Conservation (phyloP, 2,329 filamentous ascomycete genomes). For the Talaromyces verruculosus region DNA sequence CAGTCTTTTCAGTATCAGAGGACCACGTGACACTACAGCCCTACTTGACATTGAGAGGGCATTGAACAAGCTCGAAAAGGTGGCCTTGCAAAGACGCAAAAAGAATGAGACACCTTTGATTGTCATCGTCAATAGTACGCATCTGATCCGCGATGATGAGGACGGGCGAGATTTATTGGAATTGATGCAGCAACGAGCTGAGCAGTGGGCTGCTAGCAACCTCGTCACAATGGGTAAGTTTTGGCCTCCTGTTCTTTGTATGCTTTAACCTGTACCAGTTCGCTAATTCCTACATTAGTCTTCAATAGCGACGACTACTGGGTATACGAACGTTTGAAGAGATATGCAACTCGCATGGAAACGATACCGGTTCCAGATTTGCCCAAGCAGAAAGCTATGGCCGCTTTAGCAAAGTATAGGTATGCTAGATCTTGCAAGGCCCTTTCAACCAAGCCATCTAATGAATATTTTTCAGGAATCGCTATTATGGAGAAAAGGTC, state of each 20-base stretch:
- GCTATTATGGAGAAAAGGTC: slow-evolving; percentile 67
- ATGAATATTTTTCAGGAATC: slow-evolving; percentile 49
- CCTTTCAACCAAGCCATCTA: neutral
- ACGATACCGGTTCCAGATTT: slow-evolving; percentile 84
- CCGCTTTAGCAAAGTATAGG: slow-evolving; percentile 72
- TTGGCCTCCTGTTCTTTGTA: neutral
- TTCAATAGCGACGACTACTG: slow-evolving; percentile 98
- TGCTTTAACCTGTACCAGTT: neutral
- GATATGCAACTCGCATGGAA: slow-evolving; percentile 91
- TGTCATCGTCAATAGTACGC: slow-evolving; percentile 92
- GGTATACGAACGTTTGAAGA: slow-evolving; percentile 94
- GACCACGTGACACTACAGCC: slow-evolving; percentile 86
- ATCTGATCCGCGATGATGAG: slow-evolving; percentile 86
- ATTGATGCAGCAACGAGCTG: slow-evolving; percentile 89
- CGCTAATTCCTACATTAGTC: slow-evolving; percentile 47
- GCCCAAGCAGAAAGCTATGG: slow-evolving; percentile 72
- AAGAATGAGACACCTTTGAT: slow-evolving; percentile 69
- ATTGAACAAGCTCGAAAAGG: slow-evolving; percentile 96
- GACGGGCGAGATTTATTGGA: slow-evolving; percentile 92
- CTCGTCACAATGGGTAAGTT: slow-evolving; percentile 68
- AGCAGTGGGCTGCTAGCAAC: slow-evolving; percentile 92
- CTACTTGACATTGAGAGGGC: slow-evolving; percentile 93
- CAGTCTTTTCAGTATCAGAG: slow-evolving; percentile 89
- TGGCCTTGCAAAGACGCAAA: slow-evolving; percentile 68
- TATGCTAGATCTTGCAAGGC: neutral